Evolutionary conservation across 179 eudicot genomes (phyloP).

Genomic region (Beta corolliflora): DNA sequence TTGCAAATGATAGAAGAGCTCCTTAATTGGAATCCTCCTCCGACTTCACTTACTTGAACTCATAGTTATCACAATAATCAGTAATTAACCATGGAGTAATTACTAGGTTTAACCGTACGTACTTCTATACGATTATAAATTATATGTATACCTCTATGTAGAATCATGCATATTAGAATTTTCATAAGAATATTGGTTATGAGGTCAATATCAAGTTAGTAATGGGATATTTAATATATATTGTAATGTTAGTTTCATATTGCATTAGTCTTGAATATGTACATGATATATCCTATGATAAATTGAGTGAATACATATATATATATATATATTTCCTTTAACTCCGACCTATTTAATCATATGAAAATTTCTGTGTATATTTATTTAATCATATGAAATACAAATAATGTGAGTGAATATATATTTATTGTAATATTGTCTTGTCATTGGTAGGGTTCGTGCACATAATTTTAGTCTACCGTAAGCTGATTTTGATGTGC

Average conservation of each 20-base stretch:
- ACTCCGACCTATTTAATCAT: not conserved
- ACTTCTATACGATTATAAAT: not conserved
- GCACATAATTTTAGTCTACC: too few species aligned
- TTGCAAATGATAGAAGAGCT: slow-evolving; percentile 90
- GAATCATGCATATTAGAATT: not conserved
- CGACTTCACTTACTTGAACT: slow-evolving; percentile 20
- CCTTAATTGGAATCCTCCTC: slow-evolving; percentile 55
- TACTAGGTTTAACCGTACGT: not conserved
- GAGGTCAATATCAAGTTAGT: not conserved
- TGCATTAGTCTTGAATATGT: slow-evolving; percentile 6
- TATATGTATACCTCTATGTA: not conserved
- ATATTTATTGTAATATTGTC: too few species aligned
- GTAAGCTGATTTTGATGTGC: too few species aligned
- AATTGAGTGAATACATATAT: too few species aligned
- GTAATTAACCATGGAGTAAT: not conserved
- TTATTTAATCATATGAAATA: too few species aligned
- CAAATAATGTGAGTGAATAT: too few species aligned
- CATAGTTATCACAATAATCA: not conserved
- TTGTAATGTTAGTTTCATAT: not conserved
- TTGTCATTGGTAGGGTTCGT: too few species aligned
- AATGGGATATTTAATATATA: not conserved
- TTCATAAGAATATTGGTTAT: not conserved
- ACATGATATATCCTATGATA: too few species aligned
- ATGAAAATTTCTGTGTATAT: too few species aligned
- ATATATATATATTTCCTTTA: too few species aligned